Conservation (phyloP, 768 basidiomycete species). For the Porpolomopsis calyptriformis region DNA sequence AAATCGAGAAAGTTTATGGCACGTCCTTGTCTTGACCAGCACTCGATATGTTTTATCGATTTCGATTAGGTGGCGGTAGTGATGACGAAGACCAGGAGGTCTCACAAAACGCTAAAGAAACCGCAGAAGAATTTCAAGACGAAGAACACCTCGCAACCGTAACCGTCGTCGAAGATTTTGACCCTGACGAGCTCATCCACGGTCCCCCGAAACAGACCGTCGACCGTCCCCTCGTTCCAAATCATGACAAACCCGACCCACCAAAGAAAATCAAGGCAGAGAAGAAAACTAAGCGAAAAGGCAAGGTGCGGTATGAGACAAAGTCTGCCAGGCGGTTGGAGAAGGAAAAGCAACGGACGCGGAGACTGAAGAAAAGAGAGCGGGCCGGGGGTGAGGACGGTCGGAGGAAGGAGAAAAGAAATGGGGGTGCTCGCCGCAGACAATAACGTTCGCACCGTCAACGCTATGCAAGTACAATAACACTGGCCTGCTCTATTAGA, state of each 20-base stretch:
- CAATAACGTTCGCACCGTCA: too few species aligned
- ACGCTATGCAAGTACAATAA: too few species aligned
- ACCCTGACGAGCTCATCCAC: constrained; percentile 52
- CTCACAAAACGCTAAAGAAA: constrained; percentile 28
- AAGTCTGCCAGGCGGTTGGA: constrained; percentile 55
- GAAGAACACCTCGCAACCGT: constrained; percentile 83
- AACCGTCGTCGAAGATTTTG: constrained; percentile 87
- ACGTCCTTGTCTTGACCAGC: constrained; percentile 32
- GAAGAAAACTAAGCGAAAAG: not conserved
- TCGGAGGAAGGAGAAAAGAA: not conserved
- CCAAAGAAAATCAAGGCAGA: constrained; percentile 7
- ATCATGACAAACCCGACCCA: constrained; percentile 12
- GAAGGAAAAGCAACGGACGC: constrained; percentile 48
- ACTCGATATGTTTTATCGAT: too few species aligned
- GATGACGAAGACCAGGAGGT: constrained; percentile 38
- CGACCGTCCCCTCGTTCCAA: constrained; percentile 9
- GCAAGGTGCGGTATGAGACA: constrained; percentile 59
- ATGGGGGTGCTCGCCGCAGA: not conserved
- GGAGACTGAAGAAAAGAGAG: constrained; percentile 63
- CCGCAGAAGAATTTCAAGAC: constrained; percentile 67
- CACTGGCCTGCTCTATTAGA: too few species aligned
- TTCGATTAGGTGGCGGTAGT: too few species aligned
- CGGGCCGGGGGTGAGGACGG: constrained; percentile 51
- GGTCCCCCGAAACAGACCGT: constrained; percentile 22
- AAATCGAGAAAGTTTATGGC: constrained; percentile 68